Percentiles rank a stretch among this genome's conserved stretches.
These are phyloP conservation scores for Sarocladium strictum DNA, from an alignment of 2,329 filamentous ascomycete species.

Conservation along the genomic window DNA sequence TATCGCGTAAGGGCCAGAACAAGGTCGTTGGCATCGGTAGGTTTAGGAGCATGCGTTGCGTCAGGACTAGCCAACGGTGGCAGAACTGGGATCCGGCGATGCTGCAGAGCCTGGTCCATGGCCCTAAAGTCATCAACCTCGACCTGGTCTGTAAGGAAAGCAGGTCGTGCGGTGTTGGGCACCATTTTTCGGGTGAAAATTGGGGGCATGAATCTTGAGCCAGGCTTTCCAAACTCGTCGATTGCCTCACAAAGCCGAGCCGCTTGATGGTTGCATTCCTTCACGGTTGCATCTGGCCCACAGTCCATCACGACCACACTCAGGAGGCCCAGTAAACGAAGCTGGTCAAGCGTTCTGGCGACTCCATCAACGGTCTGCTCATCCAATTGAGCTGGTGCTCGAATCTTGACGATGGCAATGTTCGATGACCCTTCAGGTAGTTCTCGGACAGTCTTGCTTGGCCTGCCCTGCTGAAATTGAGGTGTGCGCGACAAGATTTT, in stretches of 20 bases:
- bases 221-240: constrained; percentile 60
- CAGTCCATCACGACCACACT: constrained; percentile 82
- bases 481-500: constrained; percentile 19
- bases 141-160: constrained; percentile 20
- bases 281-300: constrained; percentile 32
- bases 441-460: constrained; percentile 19
- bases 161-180: constrained; percentile 9
- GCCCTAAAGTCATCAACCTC: constrained; percentile 25
- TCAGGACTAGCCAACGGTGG: constrained; percentile 36
- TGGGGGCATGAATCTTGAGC: constrained; percentile 60
- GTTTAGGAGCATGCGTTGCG: constrained; percentile 30
- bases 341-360: constrained; percentile 75
- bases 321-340: constrained; percentile 73
- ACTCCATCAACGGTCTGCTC: constrained; percentile 67
- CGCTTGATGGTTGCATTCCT: constrained; percentile 55
- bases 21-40: constrained; percentile 51
- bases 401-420: constrained; percentile 80
- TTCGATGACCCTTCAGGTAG: constrained; percentile 31
- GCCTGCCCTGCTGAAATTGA: constrained; percentile 30
- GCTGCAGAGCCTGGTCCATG: constrained; percentile 25
- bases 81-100: constrained; percentile 31
- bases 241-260: constrained; percentile 70
- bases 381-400: constrained; percentile 64
- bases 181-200: constrained; percentile 17
- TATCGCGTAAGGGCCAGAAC: constrained; percentile 72